Evolutionary conservation across 2,329 filamentous ascomycete species (phyloP).

Genomic region (Cladosporium oxysporum): DNA sequence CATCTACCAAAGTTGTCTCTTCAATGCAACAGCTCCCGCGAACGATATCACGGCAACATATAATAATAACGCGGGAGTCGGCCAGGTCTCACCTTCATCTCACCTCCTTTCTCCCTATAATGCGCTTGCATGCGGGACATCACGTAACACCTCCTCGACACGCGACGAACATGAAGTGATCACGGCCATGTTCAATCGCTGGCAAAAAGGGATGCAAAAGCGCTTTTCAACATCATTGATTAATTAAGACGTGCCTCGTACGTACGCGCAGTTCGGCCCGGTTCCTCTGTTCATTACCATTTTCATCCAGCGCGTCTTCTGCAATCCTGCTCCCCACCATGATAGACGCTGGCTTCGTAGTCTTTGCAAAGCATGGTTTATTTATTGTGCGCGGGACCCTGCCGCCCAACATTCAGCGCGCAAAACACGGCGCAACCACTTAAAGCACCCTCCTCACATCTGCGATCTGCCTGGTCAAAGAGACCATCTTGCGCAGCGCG

Average conservation of each 20-base stretch:
- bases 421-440: too few relatives aligned
- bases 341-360: background rate
- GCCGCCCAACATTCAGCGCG: background rate
- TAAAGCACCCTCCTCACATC: conserved; percentile 25
- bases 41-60: conserved; percentile 7
- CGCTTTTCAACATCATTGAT: background rate
- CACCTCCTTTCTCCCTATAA: conserved; percentile 14
- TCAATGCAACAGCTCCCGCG: background rate
- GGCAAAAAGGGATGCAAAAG: background rate
- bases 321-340: too few relatives aligned
- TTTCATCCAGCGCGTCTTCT: background rate
- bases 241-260: background rate
- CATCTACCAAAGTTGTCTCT: background rate
- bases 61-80: conserved; percentile 4
- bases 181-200: background rate
- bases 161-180: background rate
- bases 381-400: background rate
- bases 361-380: background rate
- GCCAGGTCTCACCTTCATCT: conserved; percentile 17
- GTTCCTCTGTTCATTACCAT: background rate
- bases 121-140: background rate
- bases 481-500: conserved; percentile 38
- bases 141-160: background rate
- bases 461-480: conserved; percentile 33
- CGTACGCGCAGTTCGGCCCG: background rate